Evolutionary conservation across 768 basidiomycete genomes (phyloP), one percentile per base, ranked within the genome.

Genomic region (Amanita exitialis): DNA sequence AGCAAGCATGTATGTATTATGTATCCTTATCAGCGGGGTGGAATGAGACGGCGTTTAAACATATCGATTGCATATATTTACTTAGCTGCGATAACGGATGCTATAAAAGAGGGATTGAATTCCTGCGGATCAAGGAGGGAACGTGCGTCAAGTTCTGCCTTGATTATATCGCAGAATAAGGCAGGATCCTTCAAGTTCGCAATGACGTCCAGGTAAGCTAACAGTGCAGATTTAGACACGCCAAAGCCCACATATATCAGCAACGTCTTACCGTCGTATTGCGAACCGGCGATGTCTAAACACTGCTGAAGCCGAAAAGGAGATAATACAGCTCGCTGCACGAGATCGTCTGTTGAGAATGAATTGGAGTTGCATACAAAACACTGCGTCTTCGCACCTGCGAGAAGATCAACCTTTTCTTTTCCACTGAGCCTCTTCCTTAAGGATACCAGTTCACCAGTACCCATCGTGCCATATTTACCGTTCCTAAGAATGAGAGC

Each of bases 1-100:
- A n/a, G 88, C 84, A 30, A 90, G 71, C 76, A 86, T 78, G 63
- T 88, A 90, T 6, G 79, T 64, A 61, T 91, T 92, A 64, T 92
- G 89, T 49, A 91, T 73, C 64, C 89, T 91, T 57, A 13, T 37
- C 47, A 46, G 23, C 9, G 32, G 21, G 12, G 44, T 18, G 28
- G 46, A 18, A 44, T 42, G 10, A 45, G 32, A 13, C 28, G 13
- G 27, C 20, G 38, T 37, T 34, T 38, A 18, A 15, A 16, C 8
- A 13, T 16, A 53, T 48, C 51, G 6, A 23, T 27, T 53, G 12
- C 32, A 46, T 42, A 15, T 44, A 48, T 62, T 34, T 62, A 83
- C 86, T 74, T 80, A 51, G 77, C 76, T n/a, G 75, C 73, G 39
- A 86, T 70, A 36, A 76, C 63, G 45, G 71, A 74, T 15, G 83